Evolutionary conservation across 345 rosid species (phyloP).

Genomic region (Citrus hindsii): DNA sequence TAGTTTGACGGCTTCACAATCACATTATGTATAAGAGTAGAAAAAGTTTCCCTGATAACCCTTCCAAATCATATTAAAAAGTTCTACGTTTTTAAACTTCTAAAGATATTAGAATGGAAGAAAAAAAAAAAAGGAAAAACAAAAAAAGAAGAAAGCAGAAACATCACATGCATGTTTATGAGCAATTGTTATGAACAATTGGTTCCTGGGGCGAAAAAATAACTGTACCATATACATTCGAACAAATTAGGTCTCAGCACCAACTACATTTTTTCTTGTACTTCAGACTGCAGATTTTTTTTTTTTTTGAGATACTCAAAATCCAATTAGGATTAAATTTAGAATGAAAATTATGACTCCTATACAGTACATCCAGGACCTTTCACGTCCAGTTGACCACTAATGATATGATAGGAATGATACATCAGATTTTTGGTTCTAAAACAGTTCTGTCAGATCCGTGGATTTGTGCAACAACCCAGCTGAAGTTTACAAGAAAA

Average conservation of each 20-base stretch:
- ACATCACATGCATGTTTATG: background rate
- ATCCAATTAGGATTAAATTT: background rate
- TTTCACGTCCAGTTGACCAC: background rate
- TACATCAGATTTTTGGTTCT: background rate
- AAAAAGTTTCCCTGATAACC: background rate
- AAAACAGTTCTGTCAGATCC: background rate
- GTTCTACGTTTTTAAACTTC: background rate
- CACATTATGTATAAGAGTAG: background rate
- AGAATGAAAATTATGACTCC: background rate
- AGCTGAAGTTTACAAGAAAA: conserved; percentile 8
- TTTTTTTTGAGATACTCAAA: background rate
- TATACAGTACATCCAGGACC: background rate
- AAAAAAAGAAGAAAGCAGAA: background rate
- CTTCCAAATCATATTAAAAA: background rate
- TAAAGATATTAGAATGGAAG: background rate
- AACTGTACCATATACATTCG: background rate
- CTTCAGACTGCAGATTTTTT: background rate
- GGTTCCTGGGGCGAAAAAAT: background rate
- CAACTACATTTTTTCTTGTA: background rate
- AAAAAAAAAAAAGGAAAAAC: background rate
- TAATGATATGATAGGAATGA: background rate
- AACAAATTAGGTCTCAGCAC: background rate
- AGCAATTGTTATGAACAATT: background rate
- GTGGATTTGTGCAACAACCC: background rate
- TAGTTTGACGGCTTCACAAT: background rate